These are phyloP conservation scores for Sphagnurus paluster DNA, from an alignment of 1,284 basidiomycete genomes.

Conservation along the genomic window DNA sequence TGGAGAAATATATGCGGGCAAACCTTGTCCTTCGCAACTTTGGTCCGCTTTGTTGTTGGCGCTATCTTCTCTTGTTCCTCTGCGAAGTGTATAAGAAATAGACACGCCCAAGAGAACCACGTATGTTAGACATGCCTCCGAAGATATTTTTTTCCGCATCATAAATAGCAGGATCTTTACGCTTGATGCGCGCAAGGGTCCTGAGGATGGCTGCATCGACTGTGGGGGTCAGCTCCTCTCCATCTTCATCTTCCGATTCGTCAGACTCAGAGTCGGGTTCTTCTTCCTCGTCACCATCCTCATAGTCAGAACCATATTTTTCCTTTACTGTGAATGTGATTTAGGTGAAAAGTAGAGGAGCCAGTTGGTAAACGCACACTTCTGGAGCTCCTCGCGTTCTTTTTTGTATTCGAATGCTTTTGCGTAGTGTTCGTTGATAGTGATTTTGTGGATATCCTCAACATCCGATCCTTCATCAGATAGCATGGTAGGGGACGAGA, in stretches of 20 bases:
- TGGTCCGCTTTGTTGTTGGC: slow-evolving; percentile 15
- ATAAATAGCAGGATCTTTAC: slow-evolving; percentile 85
- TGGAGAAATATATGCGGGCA: slow-evolving; percentile 1
- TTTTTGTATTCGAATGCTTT: slow-evolving; percentile 82
- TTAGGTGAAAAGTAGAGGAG: slow-evolving; percentile 2
- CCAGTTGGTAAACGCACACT: slow-evolving; percentile 50
- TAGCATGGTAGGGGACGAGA: slow-evolving; percentile 25
- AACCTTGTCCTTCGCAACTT: slow-evolving; percentile 54
- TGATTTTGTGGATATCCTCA: slow-evolving; percentile 51
- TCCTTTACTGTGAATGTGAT: slow-evolving; percentile 64
- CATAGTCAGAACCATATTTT: slow-evolving; percentile 78
- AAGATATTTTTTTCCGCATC: slow-evolving; percentile 72
- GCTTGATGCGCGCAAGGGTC: slow-evolving; percentile 85
- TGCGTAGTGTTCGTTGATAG: slow-evolving; percentile 81
- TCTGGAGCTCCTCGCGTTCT: slow-evolving; percentile 80
- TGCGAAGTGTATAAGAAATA: slow-evolving; percentile 25
- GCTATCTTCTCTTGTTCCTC: slow-evolving; percentile 65
- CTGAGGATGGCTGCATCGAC: slow-evolving; percentile 95
- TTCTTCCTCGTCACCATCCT: slow-evolving; percentile 47
- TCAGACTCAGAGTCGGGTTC: slow-evolving; percentile 74
- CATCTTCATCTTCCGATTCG: slow-evolving; percentile 92
- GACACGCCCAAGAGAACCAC: neutral
- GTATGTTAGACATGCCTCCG: slow-evolving; percentile 51
- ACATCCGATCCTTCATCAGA: slow-evolving; percentile 49
- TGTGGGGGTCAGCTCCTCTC: slow-evolving; percentile 91